These are phyloP conservation scores for Pleurozium schreberi DNA, from an alignment of 225 moss, liverwort and hornwort species.

Conservation along the genomic window DNA sequence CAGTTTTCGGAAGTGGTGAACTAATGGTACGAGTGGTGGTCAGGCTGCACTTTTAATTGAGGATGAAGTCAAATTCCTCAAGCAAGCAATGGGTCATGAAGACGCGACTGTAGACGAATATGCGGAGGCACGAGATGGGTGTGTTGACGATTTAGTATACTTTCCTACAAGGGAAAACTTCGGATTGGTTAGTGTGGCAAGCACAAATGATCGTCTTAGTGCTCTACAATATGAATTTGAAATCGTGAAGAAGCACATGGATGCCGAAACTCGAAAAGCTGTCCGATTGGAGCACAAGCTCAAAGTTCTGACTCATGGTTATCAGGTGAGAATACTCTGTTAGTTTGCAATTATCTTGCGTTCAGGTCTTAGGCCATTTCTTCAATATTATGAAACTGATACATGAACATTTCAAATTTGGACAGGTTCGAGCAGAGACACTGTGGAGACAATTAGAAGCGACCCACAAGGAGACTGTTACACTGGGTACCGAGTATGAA, in stretches of 20 bases:
- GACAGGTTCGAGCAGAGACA: constrained; percentile 62
- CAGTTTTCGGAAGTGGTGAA: not conserved
- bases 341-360: not conserved
- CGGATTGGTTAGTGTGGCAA: constrained; percentile 73
- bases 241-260: constrained; percentile 81
- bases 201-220: constrained; percentile 57
- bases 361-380: not conserved
- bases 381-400: not conserved
- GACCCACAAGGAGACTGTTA: constrained; percentile 67
- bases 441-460: constrained; percentile 64
- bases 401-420: not conserved
- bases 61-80: constrained; percentile 55
- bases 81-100: constrained; percentile 69
- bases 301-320: constrained; percentile 78
- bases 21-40: constrained; percentile 1
- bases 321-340: constrained; percentile 39
- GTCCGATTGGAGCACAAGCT: constrained; percentile 82
- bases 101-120: constrained; percentile 62
- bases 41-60: constrained; percentile 66
- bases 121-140: constrained; percentile 74
- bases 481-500: constrained; percentile 61
- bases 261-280: constrained; percentile 76
- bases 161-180: constrained; percentile 62
- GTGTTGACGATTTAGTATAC: constrained; percentile 79
- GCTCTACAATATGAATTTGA: constrained; percentile 73